phyloP scores from a whole-genome alignment of 2,329 filamentous ascomycete genomes.

The Aspergillus aculeatinus region DNA sequence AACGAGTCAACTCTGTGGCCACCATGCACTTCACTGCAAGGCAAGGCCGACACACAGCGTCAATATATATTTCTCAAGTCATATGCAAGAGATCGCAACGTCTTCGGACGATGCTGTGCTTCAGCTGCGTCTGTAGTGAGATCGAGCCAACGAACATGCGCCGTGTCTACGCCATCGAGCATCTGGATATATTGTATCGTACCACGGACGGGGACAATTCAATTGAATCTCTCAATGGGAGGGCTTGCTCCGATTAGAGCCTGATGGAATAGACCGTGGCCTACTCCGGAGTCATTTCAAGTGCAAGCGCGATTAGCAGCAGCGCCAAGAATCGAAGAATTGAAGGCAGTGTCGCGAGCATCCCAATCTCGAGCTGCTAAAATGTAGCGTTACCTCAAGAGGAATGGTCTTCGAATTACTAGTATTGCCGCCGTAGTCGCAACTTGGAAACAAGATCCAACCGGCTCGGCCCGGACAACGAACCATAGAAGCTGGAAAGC shows the following conservation, averaged over 20 bases:
- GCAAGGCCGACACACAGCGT: background rate
- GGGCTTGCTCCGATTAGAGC: background rate
- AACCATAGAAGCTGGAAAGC: constrained; percentile 1
- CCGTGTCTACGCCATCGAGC: background rate
- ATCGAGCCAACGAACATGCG: background rate
- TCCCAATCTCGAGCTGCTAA: background rate
- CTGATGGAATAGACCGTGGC: background rate
- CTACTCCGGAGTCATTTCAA: background rate
- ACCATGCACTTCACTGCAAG: background rate
- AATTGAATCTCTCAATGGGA: background rate
- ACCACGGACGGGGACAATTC: background rate
- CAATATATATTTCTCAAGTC: background rate
- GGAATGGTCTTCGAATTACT: background rate
- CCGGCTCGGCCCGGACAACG: constrained; percentile 13
- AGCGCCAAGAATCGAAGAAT: too few relatives aligned
- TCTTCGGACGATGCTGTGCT: background rate
- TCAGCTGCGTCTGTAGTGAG: background rate
- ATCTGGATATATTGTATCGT: background rate
- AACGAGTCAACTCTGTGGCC: background rate
- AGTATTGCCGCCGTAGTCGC: background rate
- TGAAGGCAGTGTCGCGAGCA: too few relatives aligned
- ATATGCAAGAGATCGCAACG: background rate
- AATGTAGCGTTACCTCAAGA: background rate
- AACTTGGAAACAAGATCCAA: background rate
- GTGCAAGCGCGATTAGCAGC: too few relatives aligned